These are phyloP conservation scores for Collybiopsis confluens DNA, from an alignment of 768 basidiomycete species.

Conservation along the genomic window DNA sequence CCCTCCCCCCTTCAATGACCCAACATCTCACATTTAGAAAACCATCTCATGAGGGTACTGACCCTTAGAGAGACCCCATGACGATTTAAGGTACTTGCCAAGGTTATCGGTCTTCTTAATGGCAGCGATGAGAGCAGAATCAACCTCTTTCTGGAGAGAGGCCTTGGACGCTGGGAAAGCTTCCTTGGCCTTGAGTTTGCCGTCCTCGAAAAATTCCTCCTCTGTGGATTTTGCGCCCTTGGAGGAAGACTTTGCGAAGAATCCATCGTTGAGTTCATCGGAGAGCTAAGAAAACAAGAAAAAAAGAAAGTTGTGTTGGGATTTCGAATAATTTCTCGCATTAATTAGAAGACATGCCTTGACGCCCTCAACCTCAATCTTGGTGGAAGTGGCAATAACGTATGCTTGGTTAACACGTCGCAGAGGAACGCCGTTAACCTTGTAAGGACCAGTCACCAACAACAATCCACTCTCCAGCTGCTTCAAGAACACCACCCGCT, in stretches of 20 bases:
- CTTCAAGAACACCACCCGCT: constrained; percentile 98
- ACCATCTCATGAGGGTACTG: constrained; percentile 94
- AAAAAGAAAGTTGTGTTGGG: constrained; percentile 7
- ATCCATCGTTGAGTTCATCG: constrained; percentile 89
- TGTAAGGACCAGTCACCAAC: constrained; percentile 96
- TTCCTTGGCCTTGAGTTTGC: constrained; percentile 87
- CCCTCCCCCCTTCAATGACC: neutral
- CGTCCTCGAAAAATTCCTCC: constrained; percentile 95
- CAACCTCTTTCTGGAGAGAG: constrained; percentile 86
- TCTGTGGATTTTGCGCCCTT: constrained; percentile 80
- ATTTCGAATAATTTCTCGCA: neutral
- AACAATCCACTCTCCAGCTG: constrained; percentile 89
- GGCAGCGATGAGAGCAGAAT: constrained; percentile 73
- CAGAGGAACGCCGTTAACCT: constrained; percentile 97
- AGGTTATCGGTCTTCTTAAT: constrained; percentile 91
- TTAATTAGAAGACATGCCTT: constrained; percentile 33
- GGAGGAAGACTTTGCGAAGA: constrained; percentile 79
- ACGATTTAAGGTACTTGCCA: constrained; percentile 87
- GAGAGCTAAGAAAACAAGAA: too few relatives aligned
- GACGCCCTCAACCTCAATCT: constrained; percentile 72
- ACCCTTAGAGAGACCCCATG: constrained; percentile 93
- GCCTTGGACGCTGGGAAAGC: constrained; percentile 83
- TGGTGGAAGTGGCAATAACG: constrained; percentile 96
- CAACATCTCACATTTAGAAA: constrained; percentile 52
- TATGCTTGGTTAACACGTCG: constrained; percentile 98